Conservation (phyloP, 1,284 basidiomycete genomes). For the Malassezia slooffiae region DNA sequence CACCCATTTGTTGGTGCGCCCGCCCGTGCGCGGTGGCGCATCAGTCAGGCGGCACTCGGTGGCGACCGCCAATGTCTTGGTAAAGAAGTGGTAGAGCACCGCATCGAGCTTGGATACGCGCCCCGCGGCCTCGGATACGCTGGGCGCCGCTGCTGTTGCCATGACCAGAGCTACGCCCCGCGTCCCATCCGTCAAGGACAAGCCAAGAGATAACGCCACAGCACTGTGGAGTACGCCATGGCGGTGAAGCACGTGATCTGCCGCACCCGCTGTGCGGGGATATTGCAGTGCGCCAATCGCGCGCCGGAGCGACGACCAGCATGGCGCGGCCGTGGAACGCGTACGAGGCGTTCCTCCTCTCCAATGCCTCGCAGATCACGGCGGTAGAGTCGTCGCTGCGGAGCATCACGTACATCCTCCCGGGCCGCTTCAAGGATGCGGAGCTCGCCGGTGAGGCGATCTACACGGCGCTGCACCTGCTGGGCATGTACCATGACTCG, state of each 20-base stretch:
- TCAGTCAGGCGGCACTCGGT: conserved; percentile 3
- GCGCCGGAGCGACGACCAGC: conserved; percentile 1
- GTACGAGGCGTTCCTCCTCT: conserved; percentile 40
- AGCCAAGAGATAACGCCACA: too few relatives aligned
- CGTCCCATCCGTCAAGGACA: too few relatives aligned
- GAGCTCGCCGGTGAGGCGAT: conserved; percentile 53
- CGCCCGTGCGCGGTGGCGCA: not conserved
- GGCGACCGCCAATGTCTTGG: conserved; percentile 15
- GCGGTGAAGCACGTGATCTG: too few relatives aligned
- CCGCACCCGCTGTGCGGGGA: too few relatives aligned
- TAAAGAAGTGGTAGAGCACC: conserved; percentile 14
- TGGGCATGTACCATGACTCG: conserved; percentile 49
- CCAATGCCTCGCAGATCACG: conserved; percentile 52
- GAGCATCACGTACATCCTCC: conserved; percentile 84
- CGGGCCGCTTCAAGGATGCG: conserved; percentile 90
- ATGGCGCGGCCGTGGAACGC: conserved; percentile 31
- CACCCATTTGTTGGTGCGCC: conserved; percentile 11
- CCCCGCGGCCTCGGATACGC: too few relatives aligned
- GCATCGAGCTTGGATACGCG: conserved; percentile 8
- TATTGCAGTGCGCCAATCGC: too few relatives aligned
- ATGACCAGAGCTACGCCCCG: too few relatives aligned
- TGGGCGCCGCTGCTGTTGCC: too few relatives aligned
- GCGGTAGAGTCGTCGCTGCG: conserved; percentile 75
- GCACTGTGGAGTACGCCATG: too few relatives aligned
- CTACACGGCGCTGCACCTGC: conserved; percentile 47